Evolutionary conservation across 2,329 filamentous ascomycete species (phyloP).

Genomic region (Decorospora gaudefroyi): DNA sequence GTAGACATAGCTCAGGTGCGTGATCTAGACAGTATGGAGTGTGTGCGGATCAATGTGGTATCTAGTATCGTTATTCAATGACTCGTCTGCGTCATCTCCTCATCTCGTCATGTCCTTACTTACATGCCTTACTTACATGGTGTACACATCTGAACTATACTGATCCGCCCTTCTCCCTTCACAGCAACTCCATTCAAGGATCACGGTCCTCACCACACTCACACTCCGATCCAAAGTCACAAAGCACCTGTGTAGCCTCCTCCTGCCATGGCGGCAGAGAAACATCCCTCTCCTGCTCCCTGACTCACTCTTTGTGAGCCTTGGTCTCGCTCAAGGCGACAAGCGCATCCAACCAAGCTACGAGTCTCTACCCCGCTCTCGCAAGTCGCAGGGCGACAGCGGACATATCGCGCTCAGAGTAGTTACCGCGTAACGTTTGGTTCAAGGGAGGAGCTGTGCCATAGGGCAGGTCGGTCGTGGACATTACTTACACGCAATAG

Average conservation of each 20-base stretch:
- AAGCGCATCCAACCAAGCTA: constrained; percentile 40
- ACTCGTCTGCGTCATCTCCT: neutral
- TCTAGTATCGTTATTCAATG: too few relatives aligned
- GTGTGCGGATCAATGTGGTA: too few relatives aligned
- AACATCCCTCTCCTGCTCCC: constrained; percentile 18
- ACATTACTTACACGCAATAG: constrained; percentile 60
- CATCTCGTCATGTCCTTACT: neutral
- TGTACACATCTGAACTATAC: constrained; percentile 1
- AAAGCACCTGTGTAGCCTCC: constrained; percentile 32
- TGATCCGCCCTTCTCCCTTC: neutral
- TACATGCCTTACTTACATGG: too few relatives aligned
- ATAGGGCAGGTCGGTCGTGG: too few relatives aligned
- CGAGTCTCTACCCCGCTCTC: constrained; percentile 45
- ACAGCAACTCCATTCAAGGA: constrained; percentile 18
- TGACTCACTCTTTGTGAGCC: constrained; percentile 13
- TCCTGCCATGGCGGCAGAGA: constrained; percentile 36
- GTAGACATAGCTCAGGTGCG: too few relatives aligned
- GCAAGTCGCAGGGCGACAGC: constrained; percentile 52
- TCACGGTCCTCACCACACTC: constrained; percentile 30
- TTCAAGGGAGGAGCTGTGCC: constrained; percentile 57
- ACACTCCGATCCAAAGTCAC: constrained; percentile 38
- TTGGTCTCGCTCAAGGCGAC: constrained; percentile 26
- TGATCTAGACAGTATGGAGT: too few relatives aligned
- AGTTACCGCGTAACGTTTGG: too few relatives aligned
- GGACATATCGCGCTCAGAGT: constrained; percentile 55